phyloP scores from a whole-genome alignment of 2,329 filamentous ascomycete species.

The Talaromyces atroroseus region DNA sequence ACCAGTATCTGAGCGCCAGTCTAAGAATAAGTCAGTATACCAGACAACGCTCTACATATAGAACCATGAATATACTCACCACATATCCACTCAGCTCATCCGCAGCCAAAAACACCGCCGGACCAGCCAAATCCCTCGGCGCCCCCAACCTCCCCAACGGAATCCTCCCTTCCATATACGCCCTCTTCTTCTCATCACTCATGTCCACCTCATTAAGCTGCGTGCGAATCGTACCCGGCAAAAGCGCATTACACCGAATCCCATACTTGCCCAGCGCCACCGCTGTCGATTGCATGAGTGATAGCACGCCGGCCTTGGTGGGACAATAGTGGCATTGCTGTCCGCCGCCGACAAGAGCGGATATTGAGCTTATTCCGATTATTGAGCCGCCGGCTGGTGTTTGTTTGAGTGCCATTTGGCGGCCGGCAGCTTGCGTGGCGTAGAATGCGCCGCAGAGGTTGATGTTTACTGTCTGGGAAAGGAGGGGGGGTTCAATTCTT shows the following conservation, averaged over 20 bases:
- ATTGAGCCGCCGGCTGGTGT: slow-evolving; percentile 68
- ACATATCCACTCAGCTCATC: slow-evolving; percentile 75
- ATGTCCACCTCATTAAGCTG: slow-evolving; percentile 81
- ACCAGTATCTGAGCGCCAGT: slow-evolving; percentile 79
- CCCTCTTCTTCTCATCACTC: slow-evolving; percentile 63
- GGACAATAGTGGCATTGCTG: slow-evolving; percentile 81
- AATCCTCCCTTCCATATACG: slow-evolving; percentile 76
- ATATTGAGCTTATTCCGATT: slow-evolving; percentile 45
- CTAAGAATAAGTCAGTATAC: slow-evolving; percentile 22
- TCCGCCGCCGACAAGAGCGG: slow-evolving; percentile 57
- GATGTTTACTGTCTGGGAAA: slow-evolving; percentile 65
- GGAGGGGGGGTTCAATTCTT: slow-evolving; percentile 63
- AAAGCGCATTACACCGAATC: slow-evolving; percentile 76
- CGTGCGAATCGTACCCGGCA: slow-evolving; percentile 78
- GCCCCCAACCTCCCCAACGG: slow-evolving; percentile 69
- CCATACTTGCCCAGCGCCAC: slow-evolving; percentile 69
- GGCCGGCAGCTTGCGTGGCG: slow-evolving; percentile 74
- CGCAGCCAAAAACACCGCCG: slow-evolving; percentile 77
- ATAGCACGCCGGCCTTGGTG: slow-evolving; percentile 76
- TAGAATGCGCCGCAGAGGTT: slow-evolving; percentile 90
- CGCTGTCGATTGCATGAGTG: slow-evolving; percentile 76
- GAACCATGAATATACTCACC: slow-evolving; percentile 22
- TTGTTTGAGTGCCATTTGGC: slow-evolving; percentile 73
- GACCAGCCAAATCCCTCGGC: slow-evolving; percentile 71
- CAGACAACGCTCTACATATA: background rate